These are phyloP conservation scores for Solanum corneliomulleri DNA, from an alignment of 257 asterid genomes.

Conservation along the genomic window DNA sequence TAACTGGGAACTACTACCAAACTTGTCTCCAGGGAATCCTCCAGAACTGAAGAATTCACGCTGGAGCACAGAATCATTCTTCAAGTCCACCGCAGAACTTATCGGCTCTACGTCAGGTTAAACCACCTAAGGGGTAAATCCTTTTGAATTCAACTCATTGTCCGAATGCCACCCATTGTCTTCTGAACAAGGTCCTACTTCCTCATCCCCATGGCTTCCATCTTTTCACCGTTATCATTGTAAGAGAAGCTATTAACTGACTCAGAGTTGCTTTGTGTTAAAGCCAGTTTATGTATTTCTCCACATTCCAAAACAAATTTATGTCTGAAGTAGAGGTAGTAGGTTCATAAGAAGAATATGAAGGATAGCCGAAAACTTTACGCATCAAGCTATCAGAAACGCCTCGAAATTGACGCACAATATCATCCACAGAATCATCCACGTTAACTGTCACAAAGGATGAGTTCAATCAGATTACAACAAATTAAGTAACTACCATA, in stretches of 20 bases:
- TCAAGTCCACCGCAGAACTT: conserved; percentile 28
- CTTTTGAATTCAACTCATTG: conserved; percentile 49
- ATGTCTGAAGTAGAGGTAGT: conserved; percentile 30
- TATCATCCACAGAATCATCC: conserved; percentile 98
- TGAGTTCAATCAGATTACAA: not conserved
- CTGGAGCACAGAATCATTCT: conserved; percentile 17
- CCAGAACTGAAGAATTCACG: conserved; percentile 23
- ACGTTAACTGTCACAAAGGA: conserved; percentile 52
- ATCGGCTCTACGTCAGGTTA: conserved; percentile 28
- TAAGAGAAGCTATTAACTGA: conserved; percentile 70
- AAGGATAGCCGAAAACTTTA: conserved; percentile 57
- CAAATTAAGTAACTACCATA: not conserved
- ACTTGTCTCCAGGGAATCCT: conserved; percentile 33
- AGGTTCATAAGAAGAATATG: conserved; percentile 32
- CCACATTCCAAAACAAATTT: conserved; percentile 59
- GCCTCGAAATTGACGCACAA: conserved; percentile 91
- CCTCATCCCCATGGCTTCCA: conserved; percentile 35
- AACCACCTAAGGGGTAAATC: conserved; percentile 36
- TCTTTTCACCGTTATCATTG: conserved; percentile 68
- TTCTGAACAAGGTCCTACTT: conserved; percentile 29
- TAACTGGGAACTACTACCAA: conserved; percentile 41
- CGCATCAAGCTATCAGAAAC: conserved; percentile 76
- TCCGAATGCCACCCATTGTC: conserved; percentile 53
- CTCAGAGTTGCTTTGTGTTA: conserved; percentile 43
- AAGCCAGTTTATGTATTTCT: conserved; percentile 20